Evolutionary conservation across 2,329 filamentous ascomycete species (phyloP).

Genomic region (Fusarium algeriense): DNA sequence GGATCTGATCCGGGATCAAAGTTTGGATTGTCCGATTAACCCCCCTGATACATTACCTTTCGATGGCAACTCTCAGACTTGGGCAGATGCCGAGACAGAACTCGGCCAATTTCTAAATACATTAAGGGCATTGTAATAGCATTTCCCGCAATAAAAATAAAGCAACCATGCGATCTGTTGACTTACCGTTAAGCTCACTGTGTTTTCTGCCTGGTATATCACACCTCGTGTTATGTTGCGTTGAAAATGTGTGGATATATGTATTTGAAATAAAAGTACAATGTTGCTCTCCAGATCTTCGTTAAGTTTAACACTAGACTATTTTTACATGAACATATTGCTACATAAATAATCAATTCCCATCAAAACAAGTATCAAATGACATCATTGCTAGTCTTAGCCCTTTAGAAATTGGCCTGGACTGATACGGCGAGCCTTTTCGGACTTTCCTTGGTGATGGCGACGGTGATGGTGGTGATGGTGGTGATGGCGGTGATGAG

Average conservation of each 20-base stretch:
- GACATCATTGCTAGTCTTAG: background rate
- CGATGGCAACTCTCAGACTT: background rate
- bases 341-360: background rate
- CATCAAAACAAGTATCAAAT: background rate
- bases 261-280: background rate
- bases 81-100: background rate
- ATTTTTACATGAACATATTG: background rate
- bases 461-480: background rate
- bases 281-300: background rate
- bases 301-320: background rate
- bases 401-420: background rate
- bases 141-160: background rate
- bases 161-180: background rate
- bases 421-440: background rate
- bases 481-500: background rate
- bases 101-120: background rate
- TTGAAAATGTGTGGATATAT: background rate
- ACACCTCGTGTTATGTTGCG: background rate
- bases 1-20: background rate
- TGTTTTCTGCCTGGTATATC: no score
- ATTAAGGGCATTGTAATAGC: background rate
- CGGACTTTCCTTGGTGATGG: background rate
- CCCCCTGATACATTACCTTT: background rate
- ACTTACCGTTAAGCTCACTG: no score
- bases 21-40: background rate